A percentile compares a stretch with the other conserved stretches of the same genome.
phyloP scores from a whole-genome alignment of 2,329 filamentous ascomycete genomes.

The Trichothecium roseum region DNA sequence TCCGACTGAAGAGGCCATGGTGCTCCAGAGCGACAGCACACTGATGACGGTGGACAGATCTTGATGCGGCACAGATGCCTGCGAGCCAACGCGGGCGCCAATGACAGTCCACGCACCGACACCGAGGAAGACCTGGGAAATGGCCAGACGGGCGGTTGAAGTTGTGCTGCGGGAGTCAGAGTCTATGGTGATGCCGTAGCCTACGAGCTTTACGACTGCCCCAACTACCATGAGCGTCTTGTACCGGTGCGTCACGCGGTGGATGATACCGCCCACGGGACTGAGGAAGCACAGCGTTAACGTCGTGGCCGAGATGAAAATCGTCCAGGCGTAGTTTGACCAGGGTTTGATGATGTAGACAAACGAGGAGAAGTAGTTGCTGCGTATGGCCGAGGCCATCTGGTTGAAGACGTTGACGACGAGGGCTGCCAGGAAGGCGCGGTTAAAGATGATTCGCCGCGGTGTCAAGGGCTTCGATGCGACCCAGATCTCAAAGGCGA shows the following conservation, averaged over 20 bases:
- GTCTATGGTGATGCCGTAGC: conserved; percentile 22
- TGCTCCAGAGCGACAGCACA: conserved; percentile 26
- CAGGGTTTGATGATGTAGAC: conserved; percentile 29
- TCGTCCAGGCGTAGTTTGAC: conserved; percentile 29
- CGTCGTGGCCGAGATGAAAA: conserved; percentile 27
- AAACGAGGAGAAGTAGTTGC: conserved; percentile 26
- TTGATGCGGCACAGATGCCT: conserved; percentile 31
- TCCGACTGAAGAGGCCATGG: conserved; percentile 25
- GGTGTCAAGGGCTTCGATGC: conserved; percentile 22
- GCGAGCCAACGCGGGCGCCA: conserved; percentile 26
- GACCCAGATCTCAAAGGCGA: conserved; percentile 21
- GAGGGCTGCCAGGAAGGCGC: conserved; percentile 18
- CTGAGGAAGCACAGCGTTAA: conserved; percentile 25
- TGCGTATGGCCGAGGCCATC: conserved; percentile 22
- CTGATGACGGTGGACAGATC: conserved; percentile 28
- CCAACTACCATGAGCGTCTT: conserved; percentile 29
- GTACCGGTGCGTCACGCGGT: conserved; percentile 27
- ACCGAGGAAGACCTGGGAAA: conserved; percentile 25
- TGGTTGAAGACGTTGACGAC: conserved; percentile 21
- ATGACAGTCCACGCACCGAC: conserved; percentile 26
- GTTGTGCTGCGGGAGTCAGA: conserved; percentile 18
- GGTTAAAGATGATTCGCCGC: conserved; percentile 18
- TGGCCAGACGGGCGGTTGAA: conserved; percentile 20
- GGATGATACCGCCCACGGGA: conserved; percentile 23
- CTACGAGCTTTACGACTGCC: conserved; percentile 21